A percentile compares a stretch with the other conserved stretches of the same genome.
Evolutionary conservation across 164 flowering plant species (phyloP).

Genomic region (Tinospora cordifolia): DNA sequence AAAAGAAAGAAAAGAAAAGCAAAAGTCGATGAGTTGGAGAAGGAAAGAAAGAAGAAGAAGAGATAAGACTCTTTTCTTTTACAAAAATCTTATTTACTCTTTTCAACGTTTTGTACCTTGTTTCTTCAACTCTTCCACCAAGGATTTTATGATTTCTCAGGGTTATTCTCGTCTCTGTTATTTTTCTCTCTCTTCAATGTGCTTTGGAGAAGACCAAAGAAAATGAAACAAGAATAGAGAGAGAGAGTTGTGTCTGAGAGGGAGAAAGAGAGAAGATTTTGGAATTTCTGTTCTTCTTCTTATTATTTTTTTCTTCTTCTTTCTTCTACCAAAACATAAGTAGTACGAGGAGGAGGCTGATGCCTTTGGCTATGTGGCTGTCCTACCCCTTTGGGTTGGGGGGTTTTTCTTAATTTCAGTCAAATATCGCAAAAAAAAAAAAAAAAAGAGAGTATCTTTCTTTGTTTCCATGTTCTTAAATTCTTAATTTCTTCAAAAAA

Average conservation of each 20-base stretch:
- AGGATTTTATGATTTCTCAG: not conserved
- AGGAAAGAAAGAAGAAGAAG: not conserved
- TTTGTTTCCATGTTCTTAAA: not conserved
- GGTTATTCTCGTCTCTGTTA: slow-evolving; percentile 6
- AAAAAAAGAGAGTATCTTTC: slow-evolving; percentile 7
- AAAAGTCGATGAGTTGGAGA: slow-evolving; percentile 1
- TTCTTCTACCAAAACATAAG: not conserved
- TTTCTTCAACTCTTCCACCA: not conserved
- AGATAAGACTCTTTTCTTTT: not conserved
- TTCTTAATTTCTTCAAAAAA: slow-evolving; percentile 1
- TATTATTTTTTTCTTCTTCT: not conserved
- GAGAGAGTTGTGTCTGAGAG: not conserved
- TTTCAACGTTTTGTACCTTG: not conserved
- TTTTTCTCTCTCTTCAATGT: not conserved
- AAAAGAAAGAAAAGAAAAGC: slow-evolving; percentile 10
- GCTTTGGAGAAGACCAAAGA: slow-evolving; percentile 1
- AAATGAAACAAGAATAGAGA: not conserved
- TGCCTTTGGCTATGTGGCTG: not conserved
- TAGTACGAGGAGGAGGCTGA: not conserved
- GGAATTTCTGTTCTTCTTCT: not conserved
- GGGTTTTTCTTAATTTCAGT: slow-evolving; percentile 4
- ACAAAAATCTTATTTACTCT: not conserved
- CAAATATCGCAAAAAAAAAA: slow-evolving; percentile 1
- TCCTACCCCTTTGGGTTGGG: slow-evolving; percentile 1
- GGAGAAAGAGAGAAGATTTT: not conserved